Base-by-base conservation (phyloP, 2,329 filamentous ascomycete species). In the Pseudogymnoascus sp. region DNA sequence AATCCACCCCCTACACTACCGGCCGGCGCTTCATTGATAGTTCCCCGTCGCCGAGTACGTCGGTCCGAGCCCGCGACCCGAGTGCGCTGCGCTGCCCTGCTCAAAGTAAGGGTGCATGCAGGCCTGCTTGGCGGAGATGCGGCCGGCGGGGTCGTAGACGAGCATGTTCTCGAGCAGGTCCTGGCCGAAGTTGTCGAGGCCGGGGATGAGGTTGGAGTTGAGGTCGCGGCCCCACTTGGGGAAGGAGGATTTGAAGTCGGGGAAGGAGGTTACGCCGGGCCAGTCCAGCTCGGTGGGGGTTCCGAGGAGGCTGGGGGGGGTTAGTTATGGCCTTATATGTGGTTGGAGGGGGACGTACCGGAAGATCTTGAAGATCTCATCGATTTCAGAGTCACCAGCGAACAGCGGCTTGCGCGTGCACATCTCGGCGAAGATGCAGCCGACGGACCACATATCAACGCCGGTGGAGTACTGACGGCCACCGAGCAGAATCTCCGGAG, bases 351-450 rank as follows among this genome's bases (percentile, higher is more conserved):
- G 29, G 11, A 59, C 82, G 71, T 79, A 91, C 90, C 88, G 85
- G 87, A 96, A 96, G 74, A 88, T 96, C 79, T 93, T 95, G 82
- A 96, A 96, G 73, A 96, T 96, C 77, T 96, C 91, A 72, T 96
- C 91, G 76, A 96, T 96, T 74, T 96, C 91, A 4, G 90, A 95
- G 74, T 96, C 92, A 64, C 92, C 92, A 11, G 92, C 91, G 80
- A 96, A 96, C 46, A 96, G 81, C 4, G 92, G 91, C 78, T 96
- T 96, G 71, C 91, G 86, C 1, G 92, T 96, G 77, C 91, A 96
- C 93, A 96, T 96, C 77, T 96, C 92, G 9, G 93, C 92, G 75
- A 96, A 96, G 76, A 96, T 96, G 76, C 91, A 95, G 66, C 92
- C 92, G 60, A 93, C 88, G 33, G 90, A 95, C 92, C 92, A 96